A percentile compares a stretch with the other conserved stretches of the same genome.
Evolutionary conservation across 2,329 filamentous ascomycete species (phyloP).

Genomic region (Verticillium albo-atrum): DNA sequence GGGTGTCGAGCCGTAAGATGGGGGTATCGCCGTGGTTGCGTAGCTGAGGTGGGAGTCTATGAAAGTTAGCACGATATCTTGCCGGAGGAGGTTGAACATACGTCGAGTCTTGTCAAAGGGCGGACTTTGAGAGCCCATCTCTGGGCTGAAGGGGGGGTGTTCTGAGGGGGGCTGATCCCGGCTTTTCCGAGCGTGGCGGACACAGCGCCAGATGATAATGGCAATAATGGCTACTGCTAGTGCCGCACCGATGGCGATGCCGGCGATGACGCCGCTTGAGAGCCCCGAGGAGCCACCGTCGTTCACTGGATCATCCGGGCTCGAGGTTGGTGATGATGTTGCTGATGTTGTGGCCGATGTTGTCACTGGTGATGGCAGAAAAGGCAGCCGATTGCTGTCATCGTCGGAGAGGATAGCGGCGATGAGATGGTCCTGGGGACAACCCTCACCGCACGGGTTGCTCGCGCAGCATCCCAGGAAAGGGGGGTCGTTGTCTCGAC

Average conservation of each 20-base stretch:
- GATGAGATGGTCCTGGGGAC: conserved; percentile 17
- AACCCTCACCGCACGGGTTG: conserved; percentile 25
- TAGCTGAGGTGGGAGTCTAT: conserved; percentile 1
- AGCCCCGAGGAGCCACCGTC: background rate
- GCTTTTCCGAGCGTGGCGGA: conserved; percentile 9
- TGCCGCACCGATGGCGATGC: conserved; percentile 14
- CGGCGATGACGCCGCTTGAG: conserved; percentile 10
- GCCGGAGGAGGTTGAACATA: background rate
- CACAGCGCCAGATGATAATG: conserved; percentile 8
- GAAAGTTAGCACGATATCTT: background rate
- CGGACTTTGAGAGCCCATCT: conserved; percentile 5
- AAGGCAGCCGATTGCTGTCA: conserved; percentile 3
- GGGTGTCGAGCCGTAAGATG: background rate
- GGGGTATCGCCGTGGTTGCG: background rate
- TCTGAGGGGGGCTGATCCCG: conserved; percentile 1
- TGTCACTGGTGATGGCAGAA: conserved; percentile 7
- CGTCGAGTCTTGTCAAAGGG: background rate
- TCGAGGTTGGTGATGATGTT: background rate
- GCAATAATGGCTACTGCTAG: conserved; percentile 6
- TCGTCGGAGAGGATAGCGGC: conserved; percentile 20
- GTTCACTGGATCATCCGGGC: background rate
- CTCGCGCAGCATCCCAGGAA: conserved; percentile 34
- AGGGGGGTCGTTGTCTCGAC: conserved; percentile 19
- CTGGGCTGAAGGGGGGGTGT: background rate
- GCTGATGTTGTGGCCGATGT: background rate